These are phyloP conservation scores for Trichophyton verrucosum DNA, from an alignment of 2,329 filamentous ascomycete genomes.

Conservation along the genomic window DNA sequence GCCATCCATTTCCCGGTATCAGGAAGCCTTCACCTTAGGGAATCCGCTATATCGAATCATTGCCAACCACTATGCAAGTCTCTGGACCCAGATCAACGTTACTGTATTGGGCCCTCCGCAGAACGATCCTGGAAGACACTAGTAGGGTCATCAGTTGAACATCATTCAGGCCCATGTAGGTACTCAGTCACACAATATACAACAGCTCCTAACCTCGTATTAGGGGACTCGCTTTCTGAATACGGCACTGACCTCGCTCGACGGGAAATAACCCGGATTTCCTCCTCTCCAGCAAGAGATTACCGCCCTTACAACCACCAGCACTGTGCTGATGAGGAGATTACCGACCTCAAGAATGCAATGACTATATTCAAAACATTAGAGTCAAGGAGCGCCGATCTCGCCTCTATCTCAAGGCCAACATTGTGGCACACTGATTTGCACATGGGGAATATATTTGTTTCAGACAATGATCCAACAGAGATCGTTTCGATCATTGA, in stretches of 20 bases:
- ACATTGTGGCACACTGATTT: slow-evolving; percentile 31
- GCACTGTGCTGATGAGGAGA: neutral
- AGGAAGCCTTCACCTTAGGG: slow-evolving; percentile 22
- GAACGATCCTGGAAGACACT: neutral
- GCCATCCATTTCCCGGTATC: slow-evolving; percentile 5
- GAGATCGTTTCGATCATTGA: slow-evolving; percentile 27
- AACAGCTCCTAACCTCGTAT: neutral
- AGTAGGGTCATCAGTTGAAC: no score
- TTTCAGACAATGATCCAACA: slow-evolving; percentile 18
- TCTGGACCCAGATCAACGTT: slow-evolving; percentile 1
- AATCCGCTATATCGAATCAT: slow-evolving; percentile 13
- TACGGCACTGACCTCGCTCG: neutral
- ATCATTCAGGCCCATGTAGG: neutral
- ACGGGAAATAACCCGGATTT: slow-evolving; percentile 2
- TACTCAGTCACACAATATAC: neutral
- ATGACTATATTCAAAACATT: neutral
- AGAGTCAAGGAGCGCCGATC: neutral
- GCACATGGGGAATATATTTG: slow-evolving; percentile 30
- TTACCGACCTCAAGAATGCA: neutral
- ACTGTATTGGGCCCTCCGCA: slow-evolving; percentile 1
- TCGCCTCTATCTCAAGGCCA: neutral
- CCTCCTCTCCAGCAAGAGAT: neutral
- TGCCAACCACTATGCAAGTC: neutral
- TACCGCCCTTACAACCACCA: neutral
- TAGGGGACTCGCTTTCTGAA: neutral